These are phyloP conservation scores for Salix arbutifolia DNA, from an alignment of 345 rosid species.

Conservation along the genomic window DNA sequence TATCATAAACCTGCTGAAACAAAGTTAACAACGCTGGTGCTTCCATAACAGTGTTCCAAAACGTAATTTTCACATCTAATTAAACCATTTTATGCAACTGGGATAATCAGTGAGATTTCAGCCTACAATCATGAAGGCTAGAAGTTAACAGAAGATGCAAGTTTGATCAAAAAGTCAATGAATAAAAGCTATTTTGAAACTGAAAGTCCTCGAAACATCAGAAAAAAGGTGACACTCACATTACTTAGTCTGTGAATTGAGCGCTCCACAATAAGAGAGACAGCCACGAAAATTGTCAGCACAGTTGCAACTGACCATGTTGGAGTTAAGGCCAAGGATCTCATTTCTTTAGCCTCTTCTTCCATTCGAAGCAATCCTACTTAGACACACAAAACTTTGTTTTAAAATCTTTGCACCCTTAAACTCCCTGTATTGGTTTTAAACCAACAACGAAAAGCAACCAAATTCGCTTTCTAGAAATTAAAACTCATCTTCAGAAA, in stretches of 20 bases:
- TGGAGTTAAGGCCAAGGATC: conserved; percentile 79
- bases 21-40: background rate
- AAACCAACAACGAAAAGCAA: background rate
- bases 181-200: background rate
- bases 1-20: background rate
- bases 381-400: conserved; percentile 1
- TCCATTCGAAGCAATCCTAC: conserved; percentile 19
- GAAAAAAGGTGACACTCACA: conserved; percentile 40
- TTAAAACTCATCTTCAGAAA: background rate
- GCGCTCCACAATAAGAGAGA: conserved; percentile 85
- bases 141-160: no score
- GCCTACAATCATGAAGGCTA: background rate
- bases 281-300: conserved; percentile 70
- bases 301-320: conserved; percentile 98
- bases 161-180: no score
- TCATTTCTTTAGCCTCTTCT: conserved; percentile 37
- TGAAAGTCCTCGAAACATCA: background rate
- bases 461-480: background rate
- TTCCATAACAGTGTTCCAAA: background rate
- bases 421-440: conserved; percentile 1
- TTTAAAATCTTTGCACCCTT: background rate
- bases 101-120: background rate
- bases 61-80: background rate
- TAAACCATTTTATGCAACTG: background rate
- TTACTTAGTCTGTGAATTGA: conserved; percentile 65